Evolutionary conservation across 2,329 filamentous ascomycete species (phyloP), one percentile per base, ranked within the genome.

Genomic region (Alternaria postmessia): DNA sequence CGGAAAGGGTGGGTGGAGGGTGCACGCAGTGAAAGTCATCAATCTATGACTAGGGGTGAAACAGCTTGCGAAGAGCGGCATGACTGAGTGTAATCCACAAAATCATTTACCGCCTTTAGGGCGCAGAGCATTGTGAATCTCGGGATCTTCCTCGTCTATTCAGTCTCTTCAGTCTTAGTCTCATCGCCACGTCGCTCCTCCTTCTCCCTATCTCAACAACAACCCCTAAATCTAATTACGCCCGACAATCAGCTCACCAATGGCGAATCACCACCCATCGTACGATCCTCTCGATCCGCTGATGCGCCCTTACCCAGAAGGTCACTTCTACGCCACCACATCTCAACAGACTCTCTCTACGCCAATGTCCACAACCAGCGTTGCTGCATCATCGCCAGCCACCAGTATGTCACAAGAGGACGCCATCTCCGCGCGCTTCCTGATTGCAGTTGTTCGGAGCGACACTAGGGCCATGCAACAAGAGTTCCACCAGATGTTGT

Each of bases 381-480:
- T 38, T 22, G 39, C 12, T 20, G 32, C 20, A 36, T 24, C 46
- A 49, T 22, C 32, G 14, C 14, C 46, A 49, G 46, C 46, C 46
- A 36, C 46, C 46, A 49, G 46, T 32, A 38, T 38, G 46, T 49
- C 30, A 49, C 46, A 49, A 24, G 46, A 49, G 20, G 20, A 49
- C 32, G 5, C 3, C 46, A 36, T 49, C 30, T 36, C 32, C 32
- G 20, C 30, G 20, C 32, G 46, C 20, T 49, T 49, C 46, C 14
- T 24, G 46, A 3, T n/a, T 5, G 46, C 46, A n/a, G 46, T 32
- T 36, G 22, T 38, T 11, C 22, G n/a, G 2, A n/a, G 32, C 20
- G 46, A 38, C 46, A 36, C 46, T 49, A 36, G 46, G 30, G 46
- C 30, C 32, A 49, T 49, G 46, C 46, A 49, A 26, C 46, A 49